Percentiles rank a stretch among this genome's conserved stretches.
phyloP scores from a whole-genome alignment of 2,329 filamentous ascomycete species.

The Aspergillus sp. region DNA sequence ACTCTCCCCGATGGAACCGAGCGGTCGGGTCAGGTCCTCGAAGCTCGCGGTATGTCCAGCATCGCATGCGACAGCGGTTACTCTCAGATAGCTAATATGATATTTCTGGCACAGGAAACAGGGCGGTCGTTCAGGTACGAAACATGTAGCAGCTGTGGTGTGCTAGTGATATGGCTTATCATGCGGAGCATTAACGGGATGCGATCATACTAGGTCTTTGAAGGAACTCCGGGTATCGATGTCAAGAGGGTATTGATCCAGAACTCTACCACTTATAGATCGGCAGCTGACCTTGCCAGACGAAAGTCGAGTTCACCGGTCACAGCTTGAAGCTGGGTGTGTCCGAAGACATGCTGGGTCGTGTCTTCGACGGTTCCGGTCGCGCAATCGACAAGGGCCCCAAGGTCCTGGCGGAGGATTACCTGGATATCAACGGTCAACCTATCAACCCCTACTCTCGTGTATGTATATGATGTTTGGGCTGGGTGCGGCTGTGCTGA shows the following conservation, averaged over 20 bases:
- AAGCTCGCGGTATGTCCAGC: constrained; percentile 77
- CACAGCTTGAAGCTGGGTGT: constrained; percentile 98
- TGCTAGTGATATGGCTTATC: constrained; percentile 7
- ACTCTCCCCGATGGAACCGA: constrained; percentile 94
- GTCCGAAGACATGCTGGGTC: constrained; percentile 98
- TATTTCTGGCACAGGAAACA: constrained; percentile 64
- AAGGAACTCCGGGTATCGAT: constrained; percentile 95
- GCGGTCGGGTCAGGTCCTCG: constrained; percentile 91
- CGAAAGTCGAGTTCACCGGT: constrained; percentile 95
- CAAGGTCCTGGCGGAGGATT: constrained; percentile 96
- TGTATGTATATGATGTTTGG: constrained; percentile 54
- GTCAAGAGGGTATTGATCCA: constrained; percentile 78
- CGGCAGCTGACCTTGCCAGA: constrained; percentile 55
- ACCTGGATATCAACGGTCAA: constrained; percentile 97
- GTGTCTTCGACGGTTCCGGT: constrained; percentile 97
- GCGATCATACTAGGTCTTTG: constrained; percentile 72
- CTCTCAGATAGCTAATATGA: constrained; percentile 21
- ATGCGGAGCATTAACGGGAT: constrained; percentile 24
- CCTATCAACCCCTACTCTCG: constrained; percentile 98
- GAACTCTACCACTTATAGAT: too few species aligned
- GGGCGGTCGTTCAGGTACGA: constrained; percentile 89
- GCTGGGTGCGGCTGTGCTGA: constrained; percentile 12
- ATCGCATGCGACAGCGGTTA: neutral
- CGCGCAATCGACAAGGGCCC: constrained; percentile 98
- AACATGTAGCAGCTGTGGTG: constrained; percentile 12